Evolutionary conservation across 106 monocot genomes (phyloP).

Genomic region (Dioscorea alata): DNA sequence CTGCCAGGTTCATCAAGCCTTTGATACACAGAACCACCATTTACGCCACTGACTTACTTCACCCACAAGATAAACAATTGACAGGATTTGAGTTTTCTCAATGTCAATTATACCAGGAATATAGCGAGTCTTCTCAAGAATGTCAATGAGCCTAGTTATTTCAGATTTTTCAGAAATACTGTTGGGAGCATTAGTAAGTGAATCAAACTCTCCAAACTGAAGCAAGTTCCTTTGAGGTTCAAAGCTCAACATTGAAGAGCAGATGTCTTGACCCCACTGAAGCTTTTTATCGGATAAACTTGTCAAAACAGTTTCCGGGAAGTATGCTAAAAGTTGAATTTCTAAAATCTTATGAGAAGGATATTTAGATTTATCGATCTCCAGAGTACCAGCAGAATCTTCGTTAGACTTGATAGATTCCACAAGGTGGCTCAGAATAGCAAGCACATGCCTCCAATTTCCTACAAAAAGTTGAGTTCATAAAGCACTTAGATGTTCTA

Average conservation of each 20-base stretch:
- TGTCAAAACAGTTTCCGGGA: conserved; percentile 21
- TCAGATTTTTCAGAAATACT: conserved; percentile 42
- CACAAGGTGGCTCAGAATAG: conserved; percentile 62
- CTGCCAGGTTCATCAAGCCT: conserved; percentile 85
- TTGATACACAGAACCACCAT: conserved; percentile 58
- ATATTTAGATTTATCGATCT: conserved; percentile 10
- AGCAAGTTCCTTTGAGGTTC: conserved; percentile 18
- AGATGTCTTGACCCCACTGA: conserved; percentile 54
- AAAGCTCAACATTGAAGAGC: conserved; percentile 11
- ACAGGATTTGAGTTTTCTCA: conserved; percentile 54
- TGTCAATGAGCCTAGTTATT: conserved; percentile 24
- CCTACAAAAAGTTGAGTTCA: conserved; percentile 44
- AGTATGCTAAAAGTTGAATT: conserved; percentile 44
- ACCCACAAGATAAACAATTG: conserved; percentile 65
- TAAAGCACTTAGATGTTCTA: background rate
- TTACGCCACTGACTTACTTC: conserved; percentile 48
- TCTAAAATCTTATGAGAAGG: conserved; percentile 30
- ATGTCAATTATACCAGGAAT: conserved; percentile 27
- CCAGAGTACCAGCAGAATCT: conserved; percentile 10
- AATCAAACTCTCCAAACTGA: conserved; percentile 22
- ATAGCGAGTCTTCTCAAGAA: conserved; percentile 22
- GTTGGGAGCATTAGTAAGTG: background rate
- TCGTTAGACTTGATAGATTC: conserved; percentile 32
- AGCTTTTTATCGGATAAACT: conserved; percentile 24
- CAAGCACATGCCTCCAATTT: conserved; percentile 69